Conservation (phyloP, 2,329 filamentous ascomycete species). For the Botrytis elliptica region DNA sequence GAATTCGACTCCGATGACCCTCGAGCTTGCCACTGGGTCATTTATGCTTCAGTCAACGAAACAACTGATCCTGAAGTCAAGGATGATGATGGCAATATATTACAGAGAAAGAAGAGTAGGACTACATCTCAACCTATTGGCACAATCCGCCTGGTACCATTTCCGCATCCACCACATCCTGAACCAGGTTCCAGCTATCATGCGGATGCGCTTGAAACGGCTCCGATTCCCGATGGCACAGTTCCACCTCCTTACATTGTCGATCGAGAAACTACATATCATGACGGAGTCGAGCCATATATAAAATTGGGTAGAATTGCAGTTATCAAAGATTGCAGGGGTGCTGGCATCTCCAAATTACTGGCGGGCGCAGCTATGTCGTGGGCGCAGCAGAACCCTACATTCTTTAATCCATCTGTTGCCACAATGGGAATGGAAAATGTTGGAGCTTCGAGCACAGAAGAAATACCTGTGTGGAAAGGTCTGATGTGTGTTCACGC, state of each 20-base stretch:
- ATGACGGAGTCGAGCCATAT: slow-evolving; percentile 69
- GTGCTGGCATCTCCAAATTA: slow-evolving; percentile 60
- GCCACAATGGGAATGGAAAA: slow-evolving; percentile 47
- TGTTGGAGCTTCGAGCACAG: slow-evolving; percentile 42
- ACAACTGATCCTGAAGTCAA: slow-evolving; percentile 45
- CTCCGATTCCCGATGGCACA: not conserved
- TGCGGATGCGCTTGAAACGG: slow-evolving; percentile 29
- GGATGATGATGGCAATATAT: slow-evolving; percentile 45
- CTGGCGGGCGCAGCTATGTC: slow-evolving; percentile 65
- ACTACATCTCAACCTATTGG: slow-evolving; percentile 40
- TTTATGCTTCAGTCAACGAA: slow-evolving; percentile 66
- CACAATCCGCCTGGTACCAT: slow-evolving; percentile 57
- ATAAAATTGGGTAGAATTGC: slow-evolving; percentile 80
- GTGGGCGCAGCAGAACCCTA: slow-evolving; percentile 64
- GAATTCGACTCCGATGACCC: slow-evolving; percentile 82
- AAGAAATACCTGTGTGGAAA: slow-evolving; percentile 59
- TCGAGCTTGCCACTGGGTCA: slow-evolving; percentile 76
- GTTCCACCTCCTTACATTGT: slow-evolving; percentile 28
- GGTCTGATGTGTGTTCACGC: slow-evolving; percentile 80
- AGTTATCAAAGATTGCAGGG: slow-evolving; percentile 54
- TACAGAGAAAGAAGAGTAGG: slow-evolving; percentile 45
- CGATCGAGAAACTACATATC: slow-evolving; percentile 47
- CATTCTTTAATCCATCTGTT: slow-evolving; percentile 49
- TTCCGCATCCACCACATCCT: slow-evolving; percentile 56
- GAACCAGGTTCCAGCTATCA: slow-evolving; percentile 42